Conservation (phyloP, 345 rosid species). For the Cardamine chenopodiifolia region DNA sequence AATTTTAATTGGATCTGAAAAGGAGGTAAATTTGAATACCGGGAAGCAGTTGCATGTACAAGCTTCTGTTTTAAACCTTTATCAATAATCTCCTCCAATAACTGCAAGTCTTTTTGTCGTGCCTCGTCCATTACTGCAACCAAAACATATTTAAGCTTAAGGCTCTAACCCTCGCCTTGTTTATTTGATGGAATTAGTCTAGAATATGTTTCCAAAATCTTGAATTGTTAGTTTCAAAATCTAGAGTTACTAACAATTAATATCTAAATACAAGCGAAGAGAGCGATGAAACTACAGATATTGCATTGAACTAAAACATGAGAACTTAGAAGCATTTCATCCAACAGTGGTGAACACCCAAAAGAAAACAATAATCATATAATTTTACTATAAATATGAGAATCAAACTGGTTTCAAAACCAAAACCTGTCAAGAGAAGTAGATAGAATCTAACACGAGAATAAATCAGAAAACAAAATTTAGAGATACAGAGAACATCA, state of each 20-base stretch:
- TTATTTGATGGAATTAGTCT: background rate
- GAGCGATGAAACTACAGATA: background rate
- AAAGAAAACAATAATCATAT: background rate
- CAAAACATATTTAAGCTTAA: slow-evolving; percentile 24
- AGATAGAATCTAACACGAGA: background rate
- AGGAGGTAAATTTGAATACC: slow-evolving; percentile 43
- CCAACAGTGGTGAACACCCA: slow-evolving; percentile 27
- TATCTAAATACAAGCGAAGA: background rate
- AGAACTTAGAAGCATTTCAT: slow-evolving; percentile 10
- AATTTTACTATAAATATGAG: background rate
- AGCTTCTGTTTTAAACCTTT: slow-evolving; percentile 81
- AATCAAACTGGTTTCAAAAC: background rate
- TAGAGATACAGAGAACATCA: background rate
- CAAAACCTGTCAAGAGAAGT: background rate
- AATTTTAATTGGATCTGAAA: background rate
- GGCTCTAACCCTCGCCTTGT: background rate
- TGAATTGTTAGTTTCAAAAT: background rate
- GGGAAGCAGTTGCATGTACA: slow-evolving; percentile 60
- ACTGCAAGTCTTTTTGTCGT: slow-evolving; percentile 59
- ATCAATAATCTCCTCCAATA: slow-evolving; percentile 82
- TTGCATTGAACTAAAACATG: background rate
- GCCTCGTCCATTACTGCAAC: slow-evolving; percentile 52
- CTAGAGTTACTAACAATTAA: background rate
- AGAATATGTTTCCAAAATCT: background rate
- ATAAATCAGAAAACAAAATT: background rate